phyloP scores from a whole-genome alignment of 2,329 filamentous ascomycete species.

The Myriangium duriaei region DNA sequence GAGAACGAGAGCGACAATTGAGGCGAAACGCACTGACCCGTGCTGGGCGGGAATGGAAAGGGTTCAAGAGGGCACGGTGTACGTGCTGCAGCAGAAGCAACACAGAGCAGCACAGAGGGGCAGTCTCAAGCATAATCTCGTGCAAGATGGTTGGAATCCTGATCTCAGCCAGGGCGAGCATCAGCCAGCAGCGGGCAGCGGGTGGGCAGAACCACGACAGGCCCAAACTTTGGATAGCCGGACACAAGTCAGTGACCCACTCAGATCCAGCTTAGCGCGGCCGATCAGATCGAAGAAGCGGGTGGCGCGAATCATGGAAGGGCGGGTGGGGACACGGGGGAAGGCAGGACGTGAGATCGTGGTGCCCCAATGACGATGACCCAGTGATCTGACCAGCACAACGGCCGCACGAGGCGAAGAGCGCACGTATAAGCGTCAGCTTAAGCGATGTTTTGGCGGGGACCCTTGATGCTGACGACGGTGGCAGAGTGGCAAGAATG shows the following conservation, averaged over 20 bases:
- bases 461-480: too few relatives aligned
- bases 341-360: background rate
- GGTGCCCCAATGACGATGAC: too few relatives aligned
- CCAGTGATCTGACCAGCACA: too few relatives aligned
- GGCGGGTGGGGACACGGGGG: background rate
- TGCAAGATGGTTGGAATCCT: background rate
- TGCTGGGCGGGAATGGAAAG: conserved; percentile 5
- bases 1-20: conserved; percentile 3
- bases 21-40: conserved; percentile 10
- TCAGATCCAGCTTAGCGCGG: conserved; percentile 7
- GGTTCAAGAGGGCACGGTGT: too few relatives aligned
- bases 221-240: conserved; percentile 7
- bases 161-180: too few relatives aligned
- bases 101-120: too few relatives aligned
- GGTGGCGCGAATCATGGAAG: too few relatives aligned
- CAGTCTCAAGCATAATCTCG: too few relatives aligned
- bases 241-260: conserved; percentile 1
- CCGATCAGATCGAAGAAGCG: conserved; percentile 8
- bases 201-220: background rate
- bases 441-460: too few relatives aligned
- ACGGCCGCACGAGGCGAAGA: background rate
- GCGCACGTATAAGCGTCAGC: background rate
- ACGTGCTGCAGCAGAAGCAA: too few relatives aligned
- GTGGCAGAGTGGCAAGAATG: too few relatives aligned
- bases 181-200: background rate